Evolutionary conservation across 208 protist species (phyloP).

Genomic region (Wallacemonas collosoma): DNA sequence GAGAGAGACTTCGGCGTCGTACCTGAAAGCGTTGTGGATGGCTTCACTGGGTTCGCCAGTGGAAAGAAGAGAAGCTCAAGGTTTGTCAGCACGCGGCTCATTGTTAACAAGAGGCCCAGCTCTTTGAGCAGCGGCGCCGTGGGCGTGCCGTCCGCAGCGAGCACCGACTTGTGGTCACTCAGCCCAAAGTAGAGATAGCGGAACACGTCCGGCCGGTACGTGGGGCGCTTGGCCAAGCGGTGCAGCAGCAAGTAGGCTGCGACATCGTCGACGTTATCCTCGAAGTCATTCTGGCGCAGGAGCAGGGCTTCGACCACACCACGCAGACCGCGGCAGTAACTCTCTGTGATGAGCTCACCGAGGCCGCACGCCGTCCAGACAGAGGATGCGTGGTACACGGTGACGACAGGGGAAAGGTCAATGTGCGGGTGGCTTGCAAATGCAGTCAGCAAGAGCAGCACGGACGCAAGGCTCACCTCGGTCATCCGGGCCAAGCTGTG

Average conservation of each 20-base stretch:
- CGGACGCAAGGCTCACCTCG: constrained; percentile 31
- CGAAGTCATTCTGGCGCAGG: constrained; percentile 42
- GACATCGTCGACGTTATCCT: constrained; percentile 47
- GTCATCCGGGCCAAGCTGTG: constrained; percentile 42
- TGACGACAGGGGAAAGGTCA: constrained; percentile 46
- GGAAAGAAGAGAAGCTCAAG: constrained; percentile 26
- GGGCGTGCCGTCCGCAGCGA: background rate
- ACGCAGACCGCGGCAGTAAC: constrained; percentile 50
- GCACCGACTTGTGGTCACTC: constrained; percentile 1
- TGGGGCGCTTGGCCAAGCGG: constrained; percentile 49
- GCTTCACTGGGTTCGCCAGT: background rate
- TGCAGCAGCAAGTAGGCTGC: constrained; percentile 39
- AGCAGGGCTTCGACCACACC: constrained; percentile 40
- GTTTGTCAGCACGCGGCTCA: constrained; percentile 38
- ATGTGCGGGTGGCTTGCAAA: constrained; percentile 31
- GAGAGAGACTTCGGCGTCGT: background rate
- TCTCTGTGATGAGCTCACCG: constrained; percentile 39
- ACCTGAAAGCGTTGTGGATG: background rate
- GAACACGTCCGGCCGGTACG: constrained; percentile 49
- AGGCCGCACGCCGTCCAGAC: constrained; percentile 60
- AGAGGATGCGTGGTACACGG: constrained; percentile 42
- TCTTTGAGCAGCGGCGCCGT: constrained; percentile 21
- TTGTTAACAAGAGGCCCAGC: constrained; percentile 45
- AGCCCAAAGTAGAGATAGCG: constrained; percentile 35
- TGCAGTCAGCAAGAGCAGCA: constrained; percentile 38